Percentiles rank a stretch among this genome's conserved stretches.
phyloP scores from a whole-genome alignment of 2,329 filamentous ascomycete species.

The Xylariaceae sp. region DNA sequence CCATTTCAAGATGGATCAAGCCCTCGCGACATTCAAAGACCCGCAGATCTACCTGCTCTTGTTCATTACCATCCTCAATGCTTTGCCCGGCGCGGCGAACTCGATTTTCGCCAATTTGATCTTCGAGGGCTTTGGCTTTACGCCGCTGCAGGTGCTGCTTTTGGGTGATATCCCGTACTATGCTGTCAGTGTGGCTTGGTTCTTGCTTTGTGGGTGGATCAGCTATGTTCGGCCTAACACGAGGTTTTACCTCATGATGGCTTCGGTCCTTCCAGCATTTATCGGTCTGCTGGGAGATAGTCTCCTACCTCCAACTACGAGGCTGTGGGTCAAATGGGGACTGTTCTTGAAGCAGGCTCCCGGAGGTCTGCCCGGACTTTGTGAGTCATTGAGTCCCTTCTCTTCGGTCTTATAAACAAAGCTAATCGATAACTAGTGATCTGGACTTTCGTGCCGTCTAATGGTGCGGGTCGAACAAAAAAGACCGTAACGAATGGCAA shows the following conservation, averaged over 20 bases:
- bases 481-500: constrained; percentile 18
- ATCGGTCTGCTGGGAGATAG: constrained; percentile 30
- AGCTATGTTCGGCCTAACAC: constrained; percentile 27
- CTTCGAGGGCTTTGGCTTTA: constrained; percentile 33
- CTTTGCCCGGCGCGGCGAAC: constrained; percentile 32
- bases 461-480: constrained; percentile 22
- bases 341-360: constrained; percentile 30
- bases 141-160: constrained; percentile 29
- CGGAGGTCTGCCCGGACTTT: constrained; percentile 25
- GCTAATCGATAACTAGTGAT: constrained; percentile 20
- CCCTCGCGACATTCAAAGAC: constrained; percentile 27
- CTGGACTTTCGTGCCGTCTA: constrained; percentile 32
- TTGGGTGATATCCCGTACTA: constrained; percentile 31
- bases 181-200: constrained; percentile 27
- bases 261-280: constrained; percentile 30
- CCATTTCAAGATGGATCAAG: constrained; percentile 29
- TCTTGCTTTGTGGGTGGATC: constrained; percentile 22
- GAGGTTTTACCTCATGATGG: constrained; percentile 27
- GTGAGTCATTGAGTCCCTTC: constrained; percentile 11
- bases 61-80: constrained; percentile 32
- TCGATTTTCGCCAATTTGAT: constrained; percentile 32
- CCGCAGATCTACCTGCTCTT: constrained; percentile 35
- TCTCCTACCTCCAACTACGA: constrained; percentile 23
- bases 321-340: constrained; percentile 30
- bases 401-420: constrained; percentile 4